Percentiles rank a stretch among this genome's conserved stretches.
Conservation (phyloP, 306 rosid genomes). For the Dicorynia guianensis region DNA sequence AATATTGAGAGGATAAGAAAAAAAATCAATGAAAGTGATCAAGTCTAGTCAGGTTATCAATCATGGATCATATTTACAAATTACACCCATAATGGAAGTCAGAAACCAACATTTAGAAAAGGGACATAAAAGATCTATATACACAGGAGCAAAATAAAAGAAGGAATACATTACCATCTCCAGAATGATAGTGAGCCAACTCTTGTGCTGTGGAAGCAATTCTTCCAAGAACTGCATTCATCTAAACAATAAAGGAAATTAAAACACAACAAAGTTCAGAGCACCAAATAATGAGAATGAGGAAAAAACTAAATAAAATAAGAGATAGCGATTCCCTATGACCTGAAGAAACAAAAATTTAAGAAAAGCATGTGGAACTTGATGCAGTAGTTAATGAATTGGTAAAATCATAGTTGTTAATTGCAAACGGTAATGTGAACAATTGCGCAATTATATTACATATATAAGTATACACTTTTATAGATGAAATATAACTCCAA, state of each 20-base stretch:
- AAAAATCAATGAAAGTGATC: slow-evolving; percentile 5
- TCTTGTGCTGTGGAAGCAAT: slow-evolving; percentile 86
- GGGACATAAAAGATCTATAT: not conserved
- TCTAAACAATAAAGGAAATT: slow-evolving; percentile 57
- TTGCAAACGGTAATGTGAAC: too few species aligned
- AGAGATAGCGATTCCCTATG: not conserved
- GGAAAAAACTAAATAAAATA: slow-evolving; percentile 6
- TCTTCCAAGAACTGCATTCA: slow-evolving; percentile 94
- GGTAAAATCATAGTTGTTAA: too few species aligned
- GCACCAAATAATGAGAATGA: not conserved
- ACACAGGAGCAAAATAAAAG: not conserved
- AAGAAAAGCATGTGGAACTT: not conserved
- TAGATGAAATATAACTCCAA: too few species aligned
- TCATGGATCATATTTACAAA: slow-evolving; percentile 11
- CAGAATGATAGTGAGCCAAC: slow-evolving; percentile 96
- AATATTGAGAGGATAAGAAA: not conserved
- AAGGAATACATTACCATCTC: slow-evolving; percentile 69
- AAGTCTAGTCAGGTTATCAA: slow-evolving; percentile 12
- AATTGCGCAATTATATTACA: too few species aligned
- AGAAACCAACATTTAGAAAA: too few species aligned
- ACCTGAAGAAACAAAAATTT: not conserved
- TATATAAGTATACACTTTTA: too few species aligned
- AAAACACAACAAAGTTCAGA: slow-evolving; percentile 1
- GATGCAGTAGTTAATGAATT: slow-evolving; percentile 10
- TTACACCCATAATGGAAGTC: not conserved